A percentile compares a stretch with the other conserved stretches of the same genome.
These are phyloP conservation scores for Wickerhamiella dianesei DNA, from an alignment of 805 yeast species.

Conservation along the genomic window DNA sequence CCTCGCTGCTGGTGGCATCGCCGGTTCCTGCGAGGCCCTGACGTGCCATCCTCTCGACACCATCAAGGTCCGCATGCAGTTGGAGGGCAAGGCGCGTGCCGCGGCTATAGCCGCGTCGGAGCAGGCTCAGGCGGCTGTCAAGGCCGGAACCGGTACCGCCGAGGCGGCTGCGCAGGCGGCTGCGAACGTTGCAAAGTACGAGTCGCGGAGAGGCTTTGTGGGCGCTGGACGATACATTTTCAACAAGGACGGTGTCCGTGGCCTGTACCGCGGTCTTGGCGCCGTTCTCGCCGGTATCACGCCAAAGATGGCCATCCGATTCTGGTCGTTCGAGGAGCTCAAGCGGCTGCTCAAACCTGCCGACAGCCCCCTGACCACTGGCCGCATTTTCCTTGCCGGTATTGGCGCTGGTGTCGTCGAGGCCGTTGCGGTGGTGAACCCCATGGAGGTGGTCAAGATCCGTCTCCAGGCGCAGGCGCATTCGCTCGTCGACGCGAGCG, in stretches of 20 bases:
- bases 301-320: slow-evolving; percentile 96
- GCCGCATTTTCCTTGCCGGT: slow-evolving; percentile 76
- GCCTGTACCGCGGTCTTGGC: slow-evolving; percentile 89
- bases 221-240: slow-evolving; percentile 70
- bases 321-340: slow-evolving; percentile 85
- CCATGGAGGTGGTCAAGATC: slow-evolving; percentile 95
- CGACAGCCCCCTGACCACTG: slow-evolving; percentile 57
- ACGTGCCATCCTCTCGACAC: slow-evolving; percentile 98
- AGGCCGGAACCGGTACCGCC: slow-evolving; percentile 6
- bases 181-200: slow-evolving; percentile 28
- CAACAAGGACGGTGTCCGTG: slow-evolving; percentile 65
- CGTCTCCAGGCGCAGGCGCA: slow-evolving; percentile 92
- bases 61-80: slow-evolving; percentile 93
- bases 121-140: slow-evolving; percentile 14
- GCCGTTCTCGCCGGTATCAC: slow-evolving; percentile 96
- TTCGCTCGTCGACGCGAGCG: slow-evolving; percentile 71
- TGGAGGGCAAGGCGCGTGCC: slow-evolving; percentile 46
- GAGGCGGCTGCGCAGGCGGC: slow-evolving; percentile 12
- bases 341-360: slow-evolving; percentile 50
- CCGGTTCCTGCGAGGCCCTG: slow-evolving; percentile 94
- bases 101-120: slow-evolving; percentile 16
- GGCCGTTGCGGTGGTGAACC: slow-evolving; percentile 87
- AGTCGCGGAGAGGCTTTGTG: slow-evolving; percentile 65
- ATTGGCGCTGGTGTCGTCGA: slow-evolving; percentile 96
- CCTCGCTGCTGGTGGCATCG: slow-evolving; percentile 82